Base-by-base conservation (phyloP, 2,329 filamentous ascomycete genomes). In the Phialemoniopsis sp. region DNA sequence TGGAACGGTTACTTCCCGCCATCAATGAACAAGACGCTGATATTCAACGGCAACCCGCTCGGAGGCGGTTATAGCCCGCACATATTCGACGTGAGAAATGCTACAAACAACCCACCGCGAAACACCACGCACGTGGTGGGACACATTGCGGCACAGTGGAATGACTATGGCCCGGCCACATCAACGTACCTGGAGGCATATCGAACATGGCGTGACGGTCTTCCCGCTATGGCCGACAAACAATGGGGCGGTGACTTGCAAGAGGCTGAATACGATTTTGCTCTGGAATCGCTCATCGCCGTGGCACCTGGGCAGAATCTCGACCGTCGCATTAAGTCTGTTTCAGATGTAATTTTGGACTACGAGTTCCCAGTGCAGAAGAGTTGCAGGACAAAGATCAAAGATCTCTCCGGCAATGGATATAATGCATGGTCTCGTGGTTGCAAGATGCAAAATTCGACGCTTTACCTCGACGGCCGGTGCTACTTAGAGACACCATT, bases 101-200 rank as follows among this genome's bases (percentile, higher is more conserved):
- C 56, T 0, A 66, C 64, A 0, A 66, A 74, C 38, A 76, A 78
- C 44, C 66, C 72, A 0, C 45, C 60, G 2, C 48, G 51, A 8
- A 46, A 60, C 4, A 63, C 61, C 26, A 56, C 64, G 0, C 54
- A 58, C 2, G 62, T 76, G 2, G 59, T 70, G 4, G 74, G 74
- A 1, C 63, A 70, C 17, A 64, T 78, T 19, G 59, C 65, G 4
- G 66, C 74, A 2, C 53, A 72, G 5, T 77, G 74, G 74, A 77
- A 76, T 41, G 73, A 78, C 44, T 74, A 70, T 36, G 73, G 73
- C 2, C 58, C 67, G 0, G 75, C 76, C 43, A 66, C 72, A 4
- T 66, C 67, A 0, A 68, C 69, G 0, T 71, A 71, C 41, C 63
- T 69, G 2, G 73, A 78, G 48, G 63, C 69, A 0, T 78, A 73